A percentile compares a stretch with the other conserved stretches of the same genome.
Evolutionary conservation across 495 filamentous ascomycete species (phyloP).

Genomic region (Podospora fimiseda): DNA sequence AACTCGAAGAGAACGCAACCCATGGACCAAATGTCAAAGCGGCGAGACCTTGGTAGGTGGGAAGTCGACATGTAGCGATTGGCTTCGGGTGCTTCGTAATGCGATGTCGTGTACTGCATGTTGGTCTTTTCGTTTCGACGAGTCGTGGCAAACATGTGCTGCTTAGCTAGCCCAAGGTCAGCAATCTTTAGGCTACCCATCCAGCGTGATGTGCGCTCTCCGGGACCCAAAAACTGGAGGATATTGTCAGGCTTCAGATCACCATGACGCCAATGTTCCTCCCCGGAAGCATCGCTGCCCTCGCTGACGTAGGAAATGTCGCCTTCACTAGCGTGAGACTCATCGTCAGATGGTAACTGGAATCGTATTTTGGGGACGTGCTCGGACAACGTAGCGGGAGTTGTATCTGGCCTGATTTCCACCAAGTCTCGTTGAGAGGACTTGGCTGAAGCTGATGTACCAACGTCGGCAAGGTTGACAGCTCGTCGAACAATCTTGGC

Average conservation of each 20-base stretch:
- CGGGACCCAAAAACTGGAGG: conserved; percentile 1
- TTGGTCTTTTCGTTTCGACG: conserved; percentile 1
- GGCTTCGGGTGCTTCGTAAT: conserved; percentile 6
- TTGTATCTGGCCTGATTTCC: background rate
- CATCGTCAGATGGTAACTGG: background rate
- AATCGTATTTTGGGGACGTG: background rate
- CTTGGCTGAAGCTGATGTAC: background rate
- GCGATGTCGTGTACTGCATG: conserved; percentile 4
- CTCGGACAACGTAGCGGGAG: background rate
- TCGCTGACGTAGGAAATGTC: background rate
- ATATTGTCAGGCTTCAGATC: conserved; percentile 30
- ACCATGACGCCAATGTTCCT: conserved; percentile 16
- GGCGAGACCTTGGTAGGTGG: conserved; percentile 4
- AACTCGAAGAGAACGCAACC: conserved; percentile 32
- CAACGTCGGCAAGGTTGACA: background rate
- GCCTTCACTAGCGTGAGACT: background rate
- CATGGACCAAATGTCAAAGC: conserved; percentile 36
- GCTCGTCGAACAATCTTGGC: background rate
- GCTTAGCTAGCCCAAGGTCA: conserved; percentile 22
- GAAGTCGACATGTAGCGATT: background rate
- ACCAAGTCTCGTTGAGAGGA: background rate
- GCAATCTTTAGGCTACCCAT: conserved; percentile 16
- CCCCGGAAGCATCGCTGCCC: background rate
- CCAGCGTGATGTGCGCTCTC: background rate
- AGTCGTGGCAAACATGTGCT: conserved; percentile 9